Evolutionary conservation across 371 early-diverging fungal genomes (phyloP).

Genomic region (Mucor velutinosus): DNA sequence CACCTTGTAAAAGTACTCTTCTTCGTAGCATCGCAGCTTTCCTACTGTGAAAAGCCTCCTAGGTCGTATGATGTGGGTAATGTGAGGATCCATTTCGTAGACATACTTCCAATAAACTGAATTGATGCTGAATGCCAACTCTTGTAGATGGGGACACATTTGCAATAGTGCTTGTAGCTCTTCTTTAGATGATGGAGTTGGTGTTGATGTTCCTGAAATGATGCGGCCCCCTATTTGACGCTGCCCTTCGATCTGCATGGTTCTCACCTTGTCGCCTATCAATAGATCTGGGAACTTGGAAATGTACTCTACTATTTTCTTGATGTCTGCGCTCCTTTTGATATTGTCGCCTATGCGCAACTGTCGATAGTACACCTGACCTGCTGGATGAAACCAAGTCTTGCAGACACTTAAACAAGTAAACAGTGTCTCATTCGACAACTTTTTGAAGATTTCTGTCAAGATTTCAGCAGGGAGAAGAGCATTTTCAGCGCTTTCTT

Average conservation of each 20-base stretch:
- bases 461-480: neutral
- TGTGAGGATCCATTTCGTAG: neutral
- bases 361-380: neutral
- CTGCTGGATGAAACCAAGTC: neutral
- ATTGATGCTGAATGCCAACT: neutral
- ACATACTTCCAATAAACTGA: neutral
- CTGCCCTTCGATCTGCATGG: neutral
- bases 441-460: neutral
- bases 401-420: constrained; percentile 1
- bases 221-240: neutral
- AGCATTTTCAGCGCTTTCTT: neutral
- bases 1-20: constrained; percentile 4
- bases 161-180: neutral
- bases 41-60: neutral
- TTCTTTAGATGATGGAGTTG: neutral
- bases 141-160: neutral
- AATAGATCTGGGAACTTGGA: neutral
- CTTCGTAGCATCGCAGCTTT: neutral
- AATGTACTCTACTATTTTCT: neutral
- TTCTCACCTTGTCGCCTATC: neutral
- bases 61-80: neutral
- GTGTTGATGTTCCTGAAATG: neutral
- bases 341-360: neutral
- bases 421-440: neutral
- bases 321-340: neutral